Evolutionary conservation across 2,329 filamentous ascomycete genomes (phyloP).

Genomic region (Fusarium torreyae): DNA sequence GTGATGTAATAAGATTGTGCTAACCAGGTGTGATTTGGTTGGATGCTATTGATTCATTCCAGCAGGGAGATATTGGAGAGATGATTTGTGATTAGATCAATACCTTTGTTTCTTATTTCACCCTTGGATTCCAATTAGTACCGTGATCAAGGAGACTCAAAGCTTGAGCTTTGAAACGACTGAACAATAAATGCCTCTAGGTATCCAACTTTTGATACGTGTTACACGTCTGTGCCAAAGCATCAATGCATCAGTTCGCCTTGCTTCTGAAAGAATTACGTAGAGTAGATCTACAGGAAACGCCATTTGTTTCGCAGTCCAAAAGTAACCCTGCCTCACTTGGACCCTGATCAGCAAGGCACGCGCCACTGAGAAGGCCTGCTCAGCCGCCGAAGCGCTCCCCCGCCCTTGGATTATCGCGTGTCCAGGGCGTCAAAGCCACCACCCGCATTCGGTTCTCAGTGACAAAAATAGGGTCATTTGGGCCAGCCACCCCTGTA

Average conservation of each 20-base stretch:
- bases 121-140: conserved; percentile 9
- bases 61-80: conserved; percentile 6
- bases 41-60: conserved; percentile 10
- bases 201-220: neutral
- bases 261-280: conserved; percentile 1
- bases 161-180: conserved; percentile 3
- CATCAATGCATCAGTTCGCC: neutral
- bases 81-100: neutral
- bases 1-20: neutral
- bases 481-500: conserved; percentile 29
- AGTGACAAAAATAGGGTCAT: conserved; percentile 44
- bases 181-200: neutral
- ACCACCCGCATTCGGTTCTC: conserved; percentile 38
- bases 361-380: conserved; percentile 39
- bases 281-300: conserved; percentile 21
- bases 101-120: conserved; percentile 11
- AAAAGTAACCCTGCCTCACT: conserved; percentile 32
- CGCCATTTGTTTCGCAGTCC: conserved; percentile 35
- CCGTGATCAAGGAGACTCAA: neutral
- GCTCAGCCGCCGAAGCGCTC: conserved; percentile 43
- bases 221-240: conserved; percentile 5
- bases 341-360: conserved; percentile 37
- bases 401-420: conserved; percentile 24
- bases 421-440: conserved; percentile 35
- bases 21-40: neutral